phyloP scores from a whole-genome alignment of 495 filamentous ascomycete genomes.

The Poronia punctata region DNA sequence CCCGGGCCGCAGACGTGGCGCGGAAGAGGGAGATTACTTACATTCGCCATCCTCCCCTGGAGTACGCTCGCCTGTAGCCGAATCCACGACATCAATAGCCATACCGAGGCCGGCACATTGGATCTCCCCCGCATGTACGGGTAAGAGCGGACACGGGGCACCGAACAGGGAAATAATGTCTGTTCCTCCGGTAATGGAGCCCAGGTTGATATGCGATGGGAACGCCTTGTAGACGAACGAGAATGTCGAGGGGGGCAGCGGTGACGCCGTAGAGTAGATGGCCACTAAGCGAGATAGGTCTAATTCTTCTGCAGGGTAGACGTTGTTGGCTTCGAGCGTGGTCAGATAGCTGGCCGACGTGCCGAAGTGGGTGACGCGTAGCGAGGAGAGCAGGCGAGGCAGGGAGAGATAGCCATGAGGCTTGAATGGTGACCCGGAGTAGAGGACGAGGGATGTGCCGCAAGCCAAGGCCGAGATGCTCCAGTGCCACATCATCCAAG shows the following conservation, averaged over 20 bases:
- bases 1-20: neutral
- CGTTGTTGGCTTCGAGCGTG: conserved; percentile 71
- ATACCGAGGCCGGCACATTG: conserved; percentile 88
- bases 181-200: conserved; percentile 81
- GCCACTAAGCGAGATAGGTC: conserved; percentile 57
- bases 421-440: conserved; percentile 83
- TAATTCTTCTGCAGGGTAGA: conserved; percentile 52
- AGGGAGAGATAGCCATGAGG: conserved; percentile 37
- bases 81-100: conserved; percentile 74
- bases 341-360: conserved; percentile 92
- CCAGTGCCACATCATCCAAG: conserved; percentile 99
- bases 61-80: conserved; percentile 40
- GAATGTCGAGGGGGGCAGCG: conserved; percentile 88
- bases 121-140: conserved; percentile 82
- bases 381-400: conserved; percentile 33
- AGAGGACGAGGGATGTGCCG: conserved; percentile 75
- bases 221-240: conserved; percentile 79
- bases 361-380: conserved; percentile 80
- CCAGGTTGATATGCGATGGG: conserved; percentile 65
- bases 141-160: conserved; percentile 74
- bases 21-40: neutral
- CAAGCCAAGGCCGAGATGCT: conserved; percentile 73
- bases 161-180: conserved; percentile 95
- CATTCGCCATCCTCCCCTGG: conserved; percentile 69
- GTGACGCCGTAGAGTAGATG: conserved; percentile 90